Evolutionary conservation across 352 stramenopile genomes (phyloP), one percentile per base, ranked within the genome.

Genomic region (Blastocystis sp.): DNA sequence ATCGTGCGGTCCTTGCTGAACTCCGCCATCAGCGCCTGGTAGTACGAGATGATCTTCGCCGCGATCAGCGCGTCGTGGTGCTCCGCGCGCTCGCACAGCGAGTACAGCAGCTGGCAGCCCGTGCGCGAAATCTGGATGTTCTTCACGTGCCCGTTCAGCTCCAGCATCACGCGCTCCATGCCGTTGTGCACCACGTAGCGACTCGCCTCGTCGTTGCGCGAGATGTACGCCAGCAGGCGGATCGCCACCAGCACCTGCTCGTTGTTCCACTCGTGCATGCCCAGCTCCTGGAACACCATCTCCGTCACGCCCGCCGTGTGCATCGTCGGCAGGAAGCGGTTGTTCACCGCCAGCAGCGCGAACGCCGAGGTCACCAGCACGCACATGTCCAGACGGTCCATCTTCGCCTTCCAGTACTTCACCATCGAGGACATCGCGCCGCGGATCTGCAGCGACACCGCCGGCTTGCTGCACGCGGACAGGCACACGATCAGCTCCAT

Each of bases 401-500:
- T 62, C 24, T 41, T 69, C 50, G 31, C 50, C 10, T 31, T 29
- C 74, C 74, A 85, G 74, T 85, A 85, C 26, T 55, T 59, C 74
- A 69, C 74, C 74, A 85, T 85, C 24, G 55, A 24, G 37, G 31
- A n/a, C 50, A 85, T 67, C 12, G 60, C n/a, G 16, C 24, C 55
- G n/a, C 35, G 74, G 50, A 85, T 59, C 33, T 69, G 33, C 21
- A 35, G 74, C 33, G 55, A 35, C 45, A 85, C 74, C 19, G 74
- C 74, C 16, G 45, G 74, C 50, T 69, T 69, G 35, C 55, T 85
- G 41, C 41, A 85, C 16, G 74, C 74, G 33, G 74, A 85, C 33
- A 85, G 74, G 66, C 74, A 85, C n/a, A 85, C 74, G 61, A 85
- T 69, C 74, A 85, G 74, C 74, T 85, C 74, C 74, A 85, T 62